Evolutionary conservation across 1,284 basidiomycete genomes (phyloP).

Genomic region (Marasmius sp.): DNA sequence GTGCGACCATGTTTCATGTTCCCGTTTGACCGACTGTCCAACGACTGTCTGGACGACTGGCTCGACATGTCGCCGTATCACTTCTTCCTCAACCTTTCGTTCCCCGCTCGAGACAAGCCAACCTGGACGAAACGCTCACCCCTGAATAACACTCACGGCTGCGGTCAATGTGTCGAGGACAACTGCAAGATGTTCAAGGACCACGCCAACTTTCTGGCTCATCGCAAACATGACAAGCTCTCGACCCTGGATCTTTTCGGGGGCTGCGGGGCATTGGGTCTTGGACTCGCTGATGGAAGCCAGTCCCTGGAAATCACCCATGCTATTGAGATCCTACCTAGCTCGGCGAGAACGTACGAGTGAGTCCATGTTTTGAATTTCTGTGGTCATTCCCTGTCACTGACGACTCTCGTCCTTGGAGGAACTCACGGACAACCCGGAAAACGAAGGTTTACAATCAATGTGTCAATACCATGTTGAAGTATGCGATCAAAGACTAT

Average conservation of each 20-base stretch:
- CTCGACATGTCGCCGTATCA: conserved; percentile 49
- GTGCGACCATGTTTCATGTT: conserved; percentile 41
- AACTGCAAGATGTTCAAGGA: conserved; percentile 28
- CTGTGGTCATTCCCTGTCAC: not conserved
- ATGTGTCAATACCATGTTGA: conserved; percentile 61
- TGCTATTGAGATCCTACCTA: conserved; percentile 67
- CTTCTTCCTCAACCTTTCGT: conserved; percentile 53
- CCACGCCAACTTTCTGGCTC: conserved; percentile 29
- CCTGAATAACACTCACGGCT: conserved; percentile 40
- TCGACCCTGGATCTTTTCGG: conserved; percentile 63
- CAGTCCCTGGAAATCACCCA: conserved; percentile 57
- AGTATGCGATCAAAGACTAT: conserved; percentile 50
- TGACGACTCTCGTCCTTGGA: conserved; percentile 29
- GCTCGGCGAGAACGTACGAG: conserved; percentile 63
- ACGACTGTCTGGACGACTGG: conserved; percentile 40
- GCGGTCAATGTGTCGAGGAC: conserved; percentile 42
- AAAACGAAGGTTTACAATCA: conserved; percentile 49
- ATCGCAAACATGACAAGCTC: conserved; percentile 33
- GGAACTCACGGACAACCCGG: conserved; percentile 45
- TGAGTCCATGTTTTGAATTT: conserved; percentile 27
- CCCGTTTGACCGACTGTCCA: conserved; percentile 41
- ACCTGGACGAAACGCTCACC: conserved; percentile 37
- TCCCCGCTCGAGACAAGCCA: conserved; percentile 37
- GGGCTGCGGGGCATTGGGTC: conserved; percentile 64
- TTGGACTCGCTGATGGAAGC: conserved; percentile 51